Conservation (phyloP, 176 grass and related monocot species). For the Cenchrus fungigraminus region DNA sequence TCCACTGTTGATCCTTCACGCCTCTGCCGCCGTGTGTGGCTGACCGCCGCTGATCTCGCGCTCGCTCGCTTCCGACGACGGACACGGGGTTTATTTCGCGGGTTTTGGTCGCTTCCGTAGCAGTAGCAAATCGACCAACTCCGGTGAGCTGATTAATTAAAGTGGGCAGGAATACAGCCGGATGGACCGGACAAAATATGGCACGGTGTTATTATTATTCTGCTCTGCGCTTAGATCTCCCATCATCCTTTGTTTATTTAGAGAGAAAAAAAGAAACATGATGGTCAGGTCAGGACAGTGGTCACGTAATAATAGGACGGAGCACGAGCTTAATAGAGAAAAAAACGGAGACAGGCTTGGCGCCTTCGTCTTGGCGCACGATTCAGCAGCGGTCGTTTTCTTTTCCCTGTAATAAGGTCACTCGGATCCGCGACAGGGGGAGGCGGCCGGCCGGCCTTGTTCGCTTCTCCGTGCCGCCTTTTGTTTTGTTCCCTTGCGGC, state of each 20-base stretch:
- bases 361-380: not conserved
- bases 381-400: not conserved
- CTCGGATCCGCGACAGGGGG: not conserved
- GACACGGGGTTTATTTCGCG: no score
- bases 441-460: conserved; percentile 10
- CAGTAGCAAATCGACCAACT: not conserved
- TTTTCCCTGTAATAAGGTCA: not conserved
- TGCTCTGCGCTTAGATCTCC: not conserved
- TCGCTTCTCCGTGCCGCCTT: conserved; percentile 6
- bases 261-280: not conserved
- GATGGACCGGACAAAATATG: not conserved
- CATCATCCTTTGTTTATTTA: not conserved
- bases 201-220: not conserved
- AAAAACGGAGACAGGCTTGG: not conserved
- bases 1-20: not conserved
- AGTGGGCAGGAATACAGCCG: not conserved
- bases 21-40: not conserved
- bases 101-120: no score
- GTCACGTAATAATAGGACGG: not conserved
- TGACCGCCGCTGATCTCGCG: not conserved
- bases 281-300: not conserved
- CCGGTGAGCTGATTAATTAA: conserved; percentile 12
- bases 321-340: not conserved
- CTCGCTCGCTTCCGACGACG: not conserved
- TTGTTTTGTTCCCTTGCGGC: not conserved